These are phyloP conservation scores for Prinsepia uniflora DNA, from an alignment of 306 rosid genomes.

Conservation along the genomic window DNA sequence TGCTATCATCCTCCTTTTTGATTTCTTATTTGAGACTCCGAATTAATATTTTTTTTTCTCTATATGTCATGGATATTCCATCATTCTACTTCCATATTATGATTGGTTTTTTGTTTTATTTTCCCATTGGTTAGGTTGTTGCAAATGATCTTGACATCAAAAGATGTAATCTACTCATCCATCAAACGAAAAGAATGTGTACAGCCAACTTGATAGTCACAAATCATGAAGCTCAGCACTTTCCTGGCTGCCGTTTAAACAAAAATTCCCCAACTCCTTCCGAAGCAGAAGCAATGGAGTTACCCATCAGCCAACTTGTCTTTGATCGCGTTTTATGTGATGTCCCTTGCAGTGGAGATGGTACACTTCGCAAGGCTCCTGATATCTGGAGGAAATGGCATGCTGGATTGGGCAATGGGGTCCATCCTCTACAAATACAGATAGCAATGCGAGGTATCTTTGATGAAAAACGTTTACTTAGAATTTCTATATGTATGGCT, in stretches of 20 bases:
- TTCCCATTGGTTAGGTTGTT: constrained; percentile 55
- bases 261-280: constrained; percentile 33
- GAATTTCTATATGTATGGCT: neutral
- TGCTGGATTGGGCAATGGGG: constrained; percentile 80
- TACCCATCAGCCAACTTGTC: constrained; percentile 46
- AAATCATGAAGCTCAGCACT: constrained; percentile 98
- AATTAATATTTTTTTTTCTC: constrained; percentile 1
- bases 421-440: constrained; percentile 80
- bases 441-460: constrained; percentile 78
- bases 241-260: constrained; percentile 80
- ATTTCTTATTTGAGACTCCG: constrained; percentile 19
- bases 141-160: constrained; percentile 98
- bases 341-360: constrained; percentile 99
- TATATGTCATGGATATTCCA: constrained; percentile 15
- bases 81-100: constrained; percentile 12
- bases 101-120: constrained; percentile 15
- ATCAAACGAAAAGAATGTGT: constrained; percentile 99
- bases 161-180: constrained; percentile 98
- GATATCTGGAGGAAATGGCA: constrained; percentile 99
- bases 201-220: constrained; percentile 94
- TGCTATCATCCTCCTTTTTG: constrained; percentile 5
- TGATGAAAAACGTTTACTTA: neutral
- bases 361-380: constrained; percentile 99
- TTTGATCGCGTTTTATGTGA: constrained; percentile 96
- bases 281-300: constrained; percentile 28